Conservation (phyloP, 208 protist genomes). For the Herpetomonas samuelpessoai region DNA sequence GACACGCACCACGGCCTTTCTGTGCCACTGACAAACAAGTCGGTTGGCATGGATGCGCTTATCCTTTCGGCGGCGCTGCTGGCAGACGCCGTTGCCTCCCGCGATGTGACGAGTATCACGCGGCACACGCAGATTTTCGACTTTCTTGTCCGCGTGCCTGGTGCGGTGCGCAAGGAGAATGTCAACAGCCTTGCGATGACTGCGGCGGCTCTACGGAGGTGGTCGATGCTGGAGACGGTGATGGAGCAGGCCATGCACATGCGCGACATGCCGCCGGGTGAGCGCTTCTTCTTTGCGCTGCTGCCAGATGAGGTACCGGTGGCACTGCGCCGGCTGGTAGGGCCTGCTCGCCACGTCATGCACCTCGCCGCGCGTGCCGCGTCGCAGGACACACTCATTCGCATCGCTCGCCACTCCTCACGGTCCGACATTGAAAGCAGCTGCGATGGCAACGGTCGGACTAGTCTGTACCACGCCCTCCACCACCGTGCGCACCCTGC, state of each 20-base stretch:
- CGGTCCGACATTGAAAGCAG: constrained; percentile 58
- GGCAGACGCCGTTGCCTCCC: constrained; percentile 26
- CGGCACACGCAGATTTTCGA: constrained; percentile 42
- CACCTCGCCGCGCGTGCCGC: constrained; percentile 49
- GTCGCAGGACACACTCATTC: constrained; percentile 44
- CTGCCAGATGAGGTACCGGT: constrained; percentile 47
- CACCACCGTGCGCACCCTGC: constrained; percentile 28
- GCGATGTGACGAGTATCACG: constrained; percentile 11
- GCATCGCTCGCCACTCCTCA: constrained; percentile 45
- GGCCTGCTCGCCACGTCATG: constrained; percentile 59
- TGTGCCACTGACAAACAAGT: constrained; percentile 16
- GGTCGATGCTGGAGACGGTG: constrained; percentile 45
- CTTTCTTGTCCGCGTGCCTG: constrained; percentile 44
- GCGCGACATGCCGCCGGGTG: not conserved
- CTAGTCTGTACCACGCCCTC: constrained; percentile 60
- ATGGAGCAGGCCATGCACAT: constrained; percentile 31
- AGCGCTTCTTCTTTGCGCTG: constrained; percentile 50
- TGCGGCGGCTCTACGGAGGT: constrained; percentile 35
- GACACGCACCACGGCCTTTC: constrained; percentile 7
- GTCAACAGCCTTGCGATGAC: constrained; percentile 57
- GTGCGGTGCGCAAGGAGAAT: constrained; percentile 43
- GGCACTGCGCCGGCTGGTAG: constrained; percentile 41
- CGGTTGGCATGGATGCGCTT: constrained; percentile 41
- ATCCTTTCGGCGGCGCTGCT: constrained; percentile 45
- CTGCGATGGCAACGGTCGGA: constrained; percentile 52